Base-by-base conservation (phyloP, 2,329 filamentous ascomycete species). In the Clarireedia homoeocarpa region DNA sequence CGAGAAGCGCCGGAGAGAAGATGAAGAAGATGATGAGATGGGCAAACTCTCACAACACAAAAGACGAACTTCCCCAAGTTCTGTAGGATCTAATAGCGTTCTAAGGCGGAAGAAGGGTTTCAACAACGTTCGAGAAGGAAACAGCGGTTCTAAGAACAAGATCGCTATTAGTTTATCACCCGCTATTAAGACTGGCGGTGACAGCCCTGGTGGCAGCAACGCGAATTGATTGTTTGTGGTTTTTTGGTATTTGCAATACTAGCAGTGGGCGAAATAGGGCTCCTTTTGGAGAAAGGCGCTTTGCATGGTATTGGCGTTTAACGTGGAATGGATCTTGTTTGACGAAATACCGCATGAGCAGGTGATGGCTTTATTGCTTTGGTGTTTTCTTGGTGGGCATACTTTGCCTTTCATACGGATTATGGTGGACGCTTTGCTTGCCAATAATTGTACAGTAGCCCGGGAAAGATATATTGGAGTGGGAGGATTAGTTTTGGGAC, bases 11-110 rank as follows among this genome's bases (percentile, higher is more conserved):
- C 82, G 92, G 48, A 83, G 94, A 64, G 91, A 96, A 68, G 92
- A 96, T 56, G 90, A 95, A 59, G 92, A 96, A 47, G 91, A 96
- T 55, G 91, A 96, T 62, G 89, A 92, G 66, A 74, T 97, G n/a
- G 84, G 85, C 54, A 95, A 94, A 72, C 78, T 96, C 64, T 83
- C 89, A 61, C 75, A 80, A 49, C 58, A 61, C 12, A 86, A 85
- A 67, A 77, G 83, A 42, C 78, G 83, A 39, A 84, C 81, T 55
- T 78, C 80, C 6, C 74, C 74, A 2, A 74, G 73, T 44, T 66
- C 66, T 30, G 50, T 59, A 1, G 57, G 53, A 26, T 67, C 68
- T 5, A 69, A 65, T 46, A 63, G 59, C 24, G 47, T 63, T 27
- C 65, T 72, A 9, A 66, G 73, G 36, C 75, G 72, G 58, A 79